Evolutionary conservation across 176 grass and related monocot genomes (phyloP).

Genomic region (Ensete glaucum): DNA sequence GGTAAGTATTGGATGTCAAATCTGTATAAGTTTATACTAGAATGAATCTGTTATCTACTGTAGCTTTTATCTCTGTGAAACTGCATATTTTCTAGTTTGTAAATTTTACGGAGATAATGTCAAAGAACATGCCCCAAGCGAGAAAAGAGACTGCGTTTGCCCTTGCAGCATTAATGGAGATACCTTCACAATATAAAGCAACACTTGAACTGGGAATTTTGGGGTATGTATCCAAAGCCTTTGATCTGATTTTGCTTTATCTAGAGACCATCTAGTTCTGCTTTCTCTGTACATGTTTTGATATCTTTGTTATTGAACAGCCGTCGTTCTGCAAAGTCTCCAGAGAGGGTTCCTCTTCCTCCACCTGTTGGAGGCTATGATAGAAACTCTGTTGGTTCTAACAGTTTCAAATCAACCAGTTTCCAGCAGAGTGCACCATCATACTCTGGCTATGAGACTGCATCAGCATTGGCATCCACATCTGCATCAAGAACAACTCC

Average conservation of each 20-base stretch:
- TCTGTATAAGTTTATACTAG: background rate
- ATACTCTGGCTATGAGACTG: conserved; percentile 22
- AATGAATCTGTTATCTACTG: background rate
- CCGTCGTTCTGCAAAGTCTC: conserved; percentile 32
- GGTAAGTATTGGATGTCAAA: conserved; percentile 1
- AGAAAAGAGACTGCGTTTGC: conserved; percentile 29
- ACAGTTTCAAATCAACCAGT: conserved; percentile 28
- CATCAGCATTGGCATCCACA: conserved; percentile 27
- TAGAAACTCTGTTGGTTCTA: conserved; percentile 22
- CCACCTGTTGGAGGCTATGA: conserved; percentile 49
- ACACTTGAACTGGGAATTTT: conserved; percentile 31
- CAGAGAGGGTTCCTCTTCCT: conserved; percentile 65
- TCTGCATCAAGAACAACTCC: conserved; percentile 1
- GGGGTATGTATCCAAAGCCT: conserved; percentile 15
- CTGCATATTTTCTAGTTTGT: conserved; percentile 30
- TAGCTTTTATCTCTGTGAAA: background rate
- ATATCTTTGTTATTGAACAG: conserved; percentile 29
- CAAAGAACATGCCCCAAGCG: conserved; percentile 23
- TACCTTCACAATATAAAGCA: conserved; percentile 43
- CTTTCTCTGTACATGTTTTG: background rate
- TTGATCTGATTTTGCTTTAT: background rate
- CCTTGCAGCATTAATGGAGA: conserved; percentile 35
- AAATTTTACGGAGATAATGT: conserved; percentile 39
- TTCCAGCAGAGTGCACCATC: conserved; percentile 28
- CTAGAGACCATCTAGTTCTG: background rate